phyloP scores from a whole-genome alignment of 1,284 basidiomycete genomes.

The Leccinum holopus region DNA sequence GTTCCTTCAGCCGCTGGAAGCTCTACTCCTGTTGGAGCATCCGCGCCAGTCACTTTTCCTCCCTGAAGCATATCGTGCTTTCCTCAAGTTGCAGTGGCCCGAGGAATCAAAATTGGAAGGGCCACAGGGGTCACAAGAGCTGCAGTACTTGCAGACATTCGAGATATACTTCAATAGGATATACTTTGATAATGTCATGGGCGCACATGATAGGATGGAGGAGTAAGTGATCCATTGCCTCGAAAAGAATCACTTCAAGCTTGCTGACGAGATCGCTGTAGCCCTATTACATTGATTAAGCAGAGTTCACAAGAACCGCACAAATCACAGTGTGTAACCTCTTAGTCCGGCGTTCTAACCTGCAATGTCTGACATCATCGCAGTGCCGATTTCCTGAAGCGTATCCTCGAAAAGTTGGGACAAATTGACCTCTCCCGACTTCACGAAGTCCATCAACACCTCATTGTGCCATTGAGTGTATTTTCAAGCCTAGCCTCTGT shows the following conservation, averaged over 20 bases:
- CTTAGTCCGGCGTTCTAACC: neutral
- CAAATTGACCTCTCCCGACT: neutral
- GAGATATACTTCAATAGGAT: conserved; percentile 43
- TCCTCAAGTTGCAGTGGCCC: conserved; percentile 2
- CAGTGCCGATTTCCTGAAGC: neutral
- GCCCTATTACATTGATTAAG: neutral
- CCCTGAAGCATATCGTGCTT: conserved; percentile 4
- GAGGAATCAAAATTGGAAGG: neutral
- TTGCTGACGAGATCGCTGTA: neutral
- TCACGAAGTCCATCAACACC: neutral
- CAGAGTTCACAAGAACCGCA: neutral
- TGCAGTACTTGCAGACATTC: conserved; percentile 32
- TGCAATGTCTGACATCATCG: neutral
- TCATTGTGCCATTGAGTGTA: conserved; percentile 8
- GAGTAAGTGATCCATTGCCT: neutral
- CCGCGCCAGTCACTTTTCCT: conserved; percentile 1
- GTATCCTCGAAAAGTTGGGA: conserved; percentile 2
- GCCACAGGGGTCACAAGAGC: neutral
- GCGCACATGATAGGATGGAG: neutral
- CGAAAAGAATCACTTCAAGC: neutral
- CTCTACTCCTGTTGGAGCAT: conserved; percentile 2
- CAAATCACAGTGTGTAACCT: neutral
- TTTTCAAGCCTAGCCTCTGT: conserved; percentile 5
- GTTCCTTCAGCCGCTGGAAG: conserved; percentile 9
- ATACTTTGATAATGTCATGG: conserved; percentile 34